Conservation (phyloP, 139 green algal genomes). For the Mesotaenium endlicherianum region DNA sequence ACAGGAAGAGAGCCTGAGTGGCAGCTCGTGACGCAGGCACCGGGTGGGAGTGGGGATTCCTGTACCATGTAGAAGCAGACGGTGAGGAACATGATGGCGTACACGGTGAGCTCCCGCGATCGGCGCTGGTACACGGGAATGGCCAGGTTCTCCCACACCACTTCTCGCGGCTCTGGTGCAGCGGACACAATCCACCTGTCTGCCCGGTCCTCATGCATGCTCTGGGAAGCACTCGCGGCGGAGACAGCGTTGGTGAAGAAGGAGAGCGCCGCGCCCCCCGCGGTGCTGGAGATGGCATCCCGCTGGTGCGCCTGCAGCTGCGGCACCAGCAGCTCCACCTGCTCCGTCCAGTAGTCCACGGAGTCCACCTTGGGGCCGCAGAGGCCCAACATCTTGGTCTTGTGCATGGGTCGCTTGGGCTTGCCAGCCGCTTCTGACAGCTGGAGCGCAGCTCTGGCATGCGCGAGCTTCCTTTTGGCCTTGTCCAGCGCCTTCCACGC, state of each 20-base stretch:
- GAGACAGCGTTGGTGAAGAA: slow-evolving; percentile 8
- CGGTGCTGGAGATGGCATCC: neutral
- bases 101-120: neutral
- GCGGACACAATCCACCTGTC: neutral
- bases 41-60: neutral
- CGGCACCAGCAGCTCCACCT: neutral
- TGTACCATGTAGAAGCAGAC: slow-evolving; percentile 55
- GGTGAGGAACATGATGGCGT: slow-evolving; percentile 31
- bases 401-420: no score
- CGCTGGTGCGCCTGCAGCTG: neutral
- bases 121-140: neutral
- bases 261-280: neutral
- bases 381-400: slow-evolving; percentile 1
- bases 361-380: neutral
- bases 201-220: neutral
- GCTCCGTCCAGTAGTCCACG: slow-evolving; percentile 2
- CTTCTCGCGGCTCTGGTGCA: neutral
- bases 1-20: neutral
- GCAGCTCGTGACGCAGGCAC: neutral
- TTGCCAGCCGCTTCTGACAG: no score
- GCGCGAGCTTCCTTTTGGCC: no score
- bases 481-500: no score
- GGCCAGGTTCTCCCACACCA: neutral
- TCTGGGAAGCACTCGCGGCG: slow-evolving; percentile 1
- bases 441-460: no score